A percentile compares a stretch with the other conserved stretches of the same genome.
phyloP scores from a whole-genome alignment of 495 filamentous ascomycete species.

The Penicillium maclennaniae region DNA sequence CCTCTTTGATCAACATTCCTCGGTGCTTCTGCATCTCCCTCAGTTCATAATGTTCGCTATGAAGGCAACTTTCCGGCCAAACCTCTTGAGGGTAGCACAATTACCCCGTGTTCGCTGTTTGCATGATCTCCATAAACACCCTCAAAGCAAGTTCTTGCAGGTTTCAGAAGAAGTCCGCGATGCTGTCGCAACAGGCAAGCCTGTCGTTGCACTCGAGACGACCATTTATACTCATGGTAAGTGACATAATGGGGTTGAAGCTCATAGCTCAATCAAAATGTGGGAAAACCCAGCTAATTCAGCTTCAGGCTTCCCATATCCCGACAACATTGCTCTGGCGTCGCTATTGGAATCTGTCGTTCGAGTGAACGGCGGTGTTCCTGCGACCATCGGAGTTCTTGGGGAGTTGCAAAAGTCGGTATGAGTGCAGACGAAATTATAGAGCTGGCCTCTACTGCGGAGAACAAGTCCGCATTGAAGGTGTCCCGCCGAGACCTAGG shows the following conservation, averaged over 20 bases:
- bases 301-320: slow-evolving; percentile 69
- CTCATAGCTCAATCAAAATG: neutral
- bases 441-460: slow-evolving; percentile 62
- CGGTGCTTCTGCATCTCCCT: neutral
- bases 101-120: slow-evolving; percentile 20
- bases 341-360: slow-evolving; percentile 69
- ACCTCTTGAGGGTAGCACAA: slow-evolving; percentile 13
- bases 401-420: slow-evolving; percentile 80
- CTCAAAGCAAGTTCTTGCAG: slow-evolving; percentile 55
- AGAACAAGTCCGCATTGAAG: slow-evolving; percentile 63
- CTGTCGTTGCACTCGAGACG: slow-evolving; percentile 88
- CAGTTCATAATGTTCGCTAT: slow-evolving; percentile 28
- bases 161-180: slow-evolving; percentile 80
- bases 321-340: slow-evolving; percentile 71
- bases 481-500: slow-evolving; percentile 82
- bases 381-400: slow-evolving; percentile 86
- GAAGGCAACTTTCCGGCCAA: slow-evolving; percentile 23
- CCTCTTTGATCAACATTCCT: slow-evolving; percentile 7
- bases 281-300: neutral
- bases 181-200: slow-evolving; percentile 65
- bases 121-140: slow-evolving; percentile 34
- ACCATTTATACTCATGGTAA: slow-evolving; percentile 82
- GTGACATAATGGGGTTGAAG: neutral
- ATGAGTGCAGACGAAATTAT: slow-evolving; percentile 64
- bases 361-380: slow-evolving; percentile 75